Percentiles rank a stretch among this genome's conserved stretches.
Conservation (phyloP, 108 stramenopile species). For the Stephanodiscus minutulus region DNA sequence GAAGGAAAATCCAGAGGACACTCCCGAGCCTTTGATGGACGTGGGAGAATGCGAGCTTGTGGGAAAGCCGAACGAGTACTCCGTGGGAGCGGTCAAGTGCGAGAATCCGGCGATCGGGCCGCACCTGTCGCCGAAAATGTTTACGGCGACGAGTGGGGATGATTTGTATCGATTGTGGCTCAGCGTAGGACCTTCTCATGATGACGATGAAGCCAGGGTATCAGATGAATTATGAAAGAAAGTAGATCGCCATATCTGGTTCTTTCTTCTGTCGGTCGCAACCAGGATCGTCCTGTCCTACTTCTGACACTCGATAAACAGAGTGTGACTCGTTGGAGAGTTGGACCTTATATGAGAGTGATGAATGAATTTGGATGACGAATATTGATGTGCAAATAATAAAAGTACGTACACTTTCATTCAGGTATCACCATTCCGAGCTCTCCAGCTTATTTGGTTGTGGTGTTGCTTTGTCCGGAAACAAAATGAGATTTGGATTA, state of each 20-base stretch:
- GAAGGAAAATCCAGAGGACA: constrained; percentile 63
- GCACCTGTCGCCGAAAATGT: constrained; percentile 57
- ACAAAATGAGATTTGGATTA: too few relatives aligned
- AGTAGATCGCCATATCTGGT: background rate
- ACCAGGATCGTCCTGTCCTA: background rate
- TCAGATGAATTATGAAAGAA: constrained; percentile 15
- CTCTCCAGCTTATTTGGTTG: too few relatives aligned
- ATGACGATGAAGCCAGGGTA: constrained; percentile 30
- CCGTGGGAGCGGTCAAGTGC: constrained; percentile 69
- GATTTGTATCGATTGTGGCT: constrained; percentile 74
- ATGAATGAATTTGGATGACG: background rate
- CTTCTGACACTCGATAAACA: too few relatives aligned
- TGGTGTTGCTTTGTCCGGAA: too few relatives aligned
- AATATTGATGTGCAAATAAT: too few relatives aligned
- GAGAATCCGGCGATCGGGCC: constrained; percentile 63
- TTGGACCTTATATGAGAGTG: background rate
- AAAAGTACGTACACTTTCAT: too few relatives aligned
- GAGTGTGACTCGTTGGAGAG: too few relatives aligned
- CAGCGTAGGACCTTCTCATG: constrained; percentile 55
- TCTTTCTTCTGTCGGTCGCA: background rate
- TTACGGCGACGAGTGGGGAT: constrained; percentile 52
- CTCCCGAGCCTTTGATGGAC: constrained; percentile 64
- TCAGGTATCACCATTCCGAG: too few relatives aligned
- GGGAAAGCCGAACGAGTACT: constrained; percentile 47
- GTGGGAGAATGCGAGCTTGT: constrained; percentile 64